Evolutionary conservation across 1,284 basidiomycete species (phyloP), one percentile per base, ranked within the genome.

Genomic region (Bjerkandera adusta): DNA sequence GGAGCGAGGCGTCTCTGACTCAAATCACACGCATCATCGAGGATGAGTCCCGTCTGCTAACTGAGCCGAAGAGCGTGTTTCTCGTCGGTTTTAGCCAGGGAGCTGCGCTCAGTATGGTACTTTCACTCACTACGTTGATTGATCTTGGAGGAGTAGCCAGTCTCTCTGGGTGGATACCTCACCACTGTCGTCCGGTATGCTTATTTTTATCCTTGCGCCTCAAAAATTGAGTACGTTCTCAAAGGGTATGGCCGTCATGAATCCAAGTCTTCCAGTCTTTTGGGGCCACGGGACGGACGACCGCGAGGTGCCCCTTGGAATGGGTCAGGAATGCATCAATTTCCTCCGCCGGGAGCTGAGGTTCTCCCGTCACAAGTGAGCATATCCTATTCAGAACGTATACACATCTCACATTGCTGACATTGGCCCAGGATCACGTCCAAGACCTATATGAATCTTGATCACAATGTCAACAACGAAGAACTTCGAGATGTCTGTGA

Each of bases 21-120:
- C 33, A 52, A 24, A 63, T 75, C 26, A 71, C 75, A 50, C 56
- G 55, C 39, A 54, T 75, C 18, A 70, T 76, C 25, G 61, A 69
- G 20, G 48, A 57, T 4, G 66, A 72, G 49, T 63, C 74, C 18
- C 67, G 70, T 47, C 29, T 49, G 21, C 69, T 71, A 5, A 57
- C 65, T 3, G 64, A 68, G 39, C 59, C 70, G 2, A 59, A 59
- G 33, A 63, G 61, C 24, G 67, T 75, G 26, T 54, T 71, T n/a
- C 57, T 75, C 4, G 60, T 65, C 20, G 71, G 71, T n/a, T 73
- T 73, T 53, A 70, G 69, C 44, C 70, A 76, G 53, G 72, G 72
- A n/a, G 71, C 68, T 1, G 67, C 70, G 7, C 57, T 72, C 25
- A 57, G 60, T 39, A 52, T 74, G 44, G 62, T 71, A 55, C 66